Evolutionary conservation across 345 rosid species (phyloP), one percentile per base, ranked within the genome.

Genomic region (Mallotus nudiflorus): DNA sequence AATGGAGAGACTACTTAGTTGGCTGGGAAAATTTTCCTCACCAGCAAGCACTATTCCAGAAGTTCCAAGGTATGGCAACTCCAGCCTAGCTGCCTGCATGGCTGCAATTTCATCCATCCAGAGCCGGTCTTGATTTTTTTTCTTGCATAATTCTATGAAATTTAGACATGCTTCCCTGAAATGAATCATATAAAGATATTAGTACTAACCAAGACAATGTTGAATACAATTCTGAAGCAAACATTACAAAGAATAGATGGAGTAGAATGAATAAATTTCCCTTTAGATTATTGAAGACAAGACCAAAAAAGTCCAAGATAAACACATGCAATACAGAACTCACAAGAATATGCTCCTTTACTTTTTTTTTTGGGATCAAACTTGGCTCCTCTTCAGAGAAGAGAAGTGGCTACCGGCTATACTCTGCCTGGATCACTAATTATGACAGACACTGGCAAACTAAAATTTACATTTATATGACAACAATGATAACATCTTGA

Each of bases 81-180:
- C 97, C 68, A 92, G 85, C 71, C 85, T 82, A 74, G 97, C 79
- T 66, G 97, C 94, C 77, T 89, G 92, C 97, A 95, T 90, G 66
- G 97, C 97, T 0, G 97, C 93, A 62, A 95, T 81, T 78, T 95
- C 97, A 72, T 89, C 94, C 77, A 90, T 87, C 99, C 99, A 95
- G 56, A 85, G 86, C 67, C 90, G 84, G 77, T 95, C 99, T 81
- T 92, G 92, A 44, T 89, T 92, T 93, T 95, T 95, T 80, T 85
- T 86, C 87, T 90, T 90, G 92, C 99, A 95, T 72, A 95, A 78
- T 46, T 92, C 91, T 76, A 86, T 54, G 81, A 92, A 95, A 82
- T 88, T 88, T 52, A 89, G 56, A 84, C 99, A 95, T 54, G 99
- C 99, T 83, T 90, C 91, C 88, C 97, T 95, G 75, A 37, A 63